Percentiles rank a stretch among this genome's conserved stretches.
These are phyloP conservation scores for Lecanosticta acicola DNA, from an alignment of 2,329 filamentous ascomycete genomes.

Conservation along the genomic window DNA sequence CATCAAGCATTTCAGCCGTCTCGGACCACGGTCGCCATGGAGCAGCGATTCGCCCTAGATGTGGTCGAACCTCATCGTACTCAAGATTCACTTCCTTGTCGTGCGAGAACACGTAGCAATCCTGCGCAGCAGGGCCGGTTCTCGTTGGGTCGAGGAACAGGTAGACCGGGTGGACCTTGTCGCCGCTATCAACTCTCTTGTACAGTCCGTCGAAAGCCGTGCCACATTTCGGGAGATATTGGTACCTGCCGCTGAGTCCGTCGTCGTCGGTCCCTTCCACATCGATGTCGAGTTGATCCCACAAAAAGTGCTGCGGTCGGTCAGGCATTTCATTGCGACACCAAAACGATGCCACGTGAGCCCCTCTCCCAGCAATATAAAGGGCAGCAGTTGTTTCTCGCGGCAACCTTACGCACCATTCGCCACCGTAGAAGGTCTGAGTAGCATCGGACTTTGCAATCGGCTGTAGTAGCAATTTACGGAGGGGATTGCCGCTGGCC, in stretches of 20 bases:
- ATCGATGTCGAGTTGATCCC: conserved; percentile 40
- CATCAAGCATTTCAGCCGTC: neutral
- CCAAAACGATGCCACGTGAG: conserved; percentile 33
- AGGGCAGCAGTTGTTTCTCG: conserved; percentile 10
- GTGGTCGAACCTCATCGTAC: conserved; percentile 43
- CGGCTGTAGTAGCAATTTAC: conserved; percentile 25
- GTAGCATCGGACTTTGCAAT: conserved; percentile 21
- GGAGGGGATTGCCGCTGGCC: conserved; percentile 19
- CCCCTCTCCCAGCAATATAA: conserved; percentile 19
- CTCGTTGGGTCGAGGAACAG: conserved; percentile 55
- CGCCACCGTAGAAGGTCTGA: conserved; percentile 32
- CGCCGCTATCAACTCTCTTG: conserved; percentile 32
- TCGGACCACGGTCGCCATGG: conserved; percentile 38
- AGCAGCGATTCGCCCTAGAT: conserved; percentile 44
- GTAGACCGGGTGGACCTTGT: conserved; percentile 38
- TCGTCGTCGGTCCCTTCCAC: conserved; percentile 16
- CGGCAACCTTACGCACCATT: conserved; percentile 42
- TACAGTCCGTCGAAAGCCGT: conserved; percentile 53
- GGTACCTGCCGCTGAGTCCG: conserved; percentile 44
- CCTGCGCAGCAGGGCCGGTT: conserved; percentile 42
- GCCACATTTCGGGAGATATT: conserved; percentile 51
- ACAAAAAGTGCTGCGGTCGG: conserved; percentile 41
- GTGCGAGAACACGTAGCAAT: conserved; percentile 54
- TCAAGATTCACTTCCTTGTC: conserved; percentile 43
- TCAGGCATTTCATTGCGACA: conserved; percentile 34